Percentiles rank a stretch among this genome's conserved stretches.
phyloP scores from a whole-genome alignment of 2,329 filamentous ascomycete species.

The Cryphonectria japonica region DNA sequence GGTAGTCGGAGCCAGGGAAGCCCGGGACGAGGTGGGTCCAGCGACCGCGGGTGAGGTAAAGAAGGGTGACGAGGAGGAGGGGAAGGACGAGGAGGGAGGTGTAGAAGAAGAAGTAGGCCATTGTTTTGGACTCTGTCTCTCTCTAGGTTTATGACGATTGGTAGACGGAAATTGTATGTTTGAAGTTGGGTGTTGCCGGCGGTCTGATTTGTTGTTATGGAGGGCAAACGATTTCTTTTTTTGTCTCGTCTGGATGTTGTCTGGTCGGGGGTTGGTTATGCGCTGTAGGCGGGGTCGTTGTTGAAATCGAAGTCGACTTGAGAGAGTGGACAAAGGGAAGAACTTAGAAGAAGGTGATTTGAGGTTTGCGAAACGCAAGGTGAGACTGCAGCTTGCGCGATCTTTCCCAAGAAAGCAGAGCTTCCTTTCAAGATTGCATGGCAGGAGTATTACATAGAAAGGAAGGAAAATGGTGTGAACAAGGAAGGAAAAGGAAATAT shows the following conservation, averaged over 20 bases:
- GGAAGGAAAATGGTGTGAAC: not conserved
- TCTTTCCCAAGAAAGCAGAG: constrained; percentile 20
- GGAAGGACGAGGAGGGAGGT: constrained; percentile 68
- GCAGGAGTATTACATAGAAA: constrained; percentile 10
- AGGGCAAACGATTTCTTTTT: not conserved
- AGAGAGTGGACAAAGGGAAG: constrained; percentile 19
- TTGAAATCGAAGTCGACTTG: not conserved
- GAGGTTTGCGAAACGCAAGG: not conserved
- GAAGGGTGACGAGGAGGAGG: constrained; percentile 71
- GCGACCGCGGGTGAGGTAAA: constrained; percentile 78
- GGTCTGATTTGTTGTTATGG: not conserved
- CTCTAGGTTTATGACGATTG: not conserved
- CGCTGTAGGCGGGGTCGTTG: not conserved
- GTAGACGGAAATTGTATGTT: not conserved
- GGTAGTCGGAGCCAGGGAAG: constrained; percentile 57
- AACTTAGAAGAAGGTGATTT: not conserved
- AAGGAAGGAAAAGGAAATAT: not conserved
- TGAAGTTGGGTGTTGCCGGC: not conserved
- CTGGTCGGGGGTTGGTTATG: not conserved
- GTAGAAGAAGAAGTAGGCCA: constrained; percentile 84
- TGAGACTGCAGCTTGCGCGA: constrained; percentile 11
- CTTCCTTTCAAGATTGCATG: constrained; percentile 14
- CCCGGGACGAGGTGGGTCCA: constrained; percentile 71
- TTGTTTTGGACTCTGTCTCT: constrained; percentile 43
- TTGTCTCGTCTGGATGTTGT: not conserved